Evolutionary conservation across 2,329 filamentous ascomycete genomes (phyloP).

Genomic region (Diaporthe ampelina): DNA sequence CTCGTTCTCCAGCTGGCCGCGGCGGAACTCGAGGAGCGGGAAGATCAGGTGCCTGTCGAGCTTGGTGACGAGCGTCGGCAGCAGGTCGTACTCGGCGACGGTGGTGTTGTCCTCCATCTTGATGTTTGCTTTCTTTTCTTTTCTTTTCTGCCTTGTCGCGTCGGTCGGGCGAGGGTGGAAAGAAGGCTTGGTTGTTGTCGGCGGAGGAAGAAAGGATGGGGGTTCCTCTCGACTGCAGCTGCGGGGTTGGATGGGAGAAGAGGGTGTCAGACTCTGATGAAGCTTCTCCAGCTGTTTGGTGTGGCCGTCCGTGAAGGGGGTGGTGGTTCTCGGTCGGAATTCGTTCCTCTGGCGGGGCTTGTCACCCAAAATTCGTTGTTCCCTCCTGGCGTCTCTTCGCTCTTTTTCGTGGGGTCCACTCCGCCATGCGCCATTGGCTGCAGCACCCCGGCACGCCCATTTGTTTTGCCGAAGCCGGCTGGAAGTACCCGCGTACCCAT

Average conservation of each 20-base stretch:
- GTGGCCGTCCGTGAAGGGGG: conserved; percentile 31
- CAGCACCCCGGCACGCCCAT: conserved; percentile 33
- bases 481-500: background rate
- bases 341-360: conserved; percentile 28
- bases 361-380: conserved; percentile 42
- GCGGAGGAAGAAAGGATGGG: background rate
- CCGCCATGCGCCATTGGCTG: conserved; percentile 19
- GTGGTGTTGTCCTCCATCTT: conserved; percentile 40
- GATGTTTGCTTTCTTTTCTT: background rate
- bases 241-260: background rate
- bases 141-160: conserved; percentile 1
- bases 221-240: conserved; percentile 13
- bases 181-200: background rate
- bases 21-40: conserved; percentile 93
- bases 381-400: conserved; percentile 14
- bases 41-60: conserved; percentile 98
- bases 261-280: background rate
- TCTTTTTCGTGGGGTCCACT: conserved; percentile 42
- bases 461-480: conserved; percentile 34
- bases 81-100: conserved; percentile 62
- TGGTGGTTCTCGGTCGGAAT: conserved; percentile 9
- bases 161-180: background rate
- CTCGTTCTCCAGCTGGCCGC: conserved; percentile 84
- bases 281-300: conserved; percentile 19
- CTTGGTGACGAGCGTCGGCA: conserved; percentile 90